Evolutionary conservation across 805 yeast species (phyloP), one percentile per base, ranked within the genome.

Genomic region (Candida coquimbonensis): DNA sequence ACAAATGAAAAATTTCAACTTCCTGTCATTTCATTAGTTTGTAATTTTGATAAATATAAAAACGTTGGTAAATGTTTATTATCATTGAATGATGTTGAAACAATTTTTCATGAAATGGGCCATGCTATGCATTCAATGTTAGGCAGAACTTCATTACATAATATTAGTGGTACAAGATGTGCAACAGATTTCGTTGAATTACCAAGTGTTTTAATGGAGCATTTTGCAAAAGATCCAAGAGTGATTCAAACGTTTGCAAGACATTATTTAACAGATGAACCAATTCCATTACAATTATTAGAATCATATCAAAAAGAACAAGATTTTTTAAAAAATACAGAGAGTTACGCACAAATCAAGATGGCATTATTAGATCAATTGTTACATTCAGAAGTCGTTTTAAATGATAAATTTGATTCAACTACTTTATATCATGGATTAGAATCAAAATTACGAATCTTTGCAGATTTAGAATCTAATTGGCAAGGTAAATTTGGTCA

Each of bases 41-140:
- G 98, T 61, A 88, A 89, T 59, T 91, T 93, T 61, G 65, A 69
- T 1, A 69, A 67, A 33, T 58, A 65, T 16, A 62, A 65, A 3
- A 72, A 65, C 29, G 55, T 59, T n/a, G 63, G 65, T 9, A 75
- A 78, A 21, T 81, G 90, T 29, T 67, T 86, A 17, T 65, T 91
- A 36, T 71, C 82, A 12, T 70, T 87, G 47, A 77, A 74, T 47
- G 98, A 93, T 57, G 89, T 91, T 19, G 96, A 91, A 56, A 93
- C 99, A 0, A 68, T 93, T 17, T 93, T 93, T 68, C 99, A 93
- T 65, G 99, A 93, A 65, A 89, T 93, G 96, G 99, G 99, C 1
- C 99, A 93, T 64, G 98, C 98, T 1, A 85, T 93, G 78, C 99
- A 93, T 63, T 87, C 97, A 3, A 91, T 93, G 96, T 67, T 93